Percentiles rank a stretch among this genome's conserved stretches.
phyloP scores from a whole-genome alignment of 805 yeast genomes.

The Teunomyces panamensis region DNA sequence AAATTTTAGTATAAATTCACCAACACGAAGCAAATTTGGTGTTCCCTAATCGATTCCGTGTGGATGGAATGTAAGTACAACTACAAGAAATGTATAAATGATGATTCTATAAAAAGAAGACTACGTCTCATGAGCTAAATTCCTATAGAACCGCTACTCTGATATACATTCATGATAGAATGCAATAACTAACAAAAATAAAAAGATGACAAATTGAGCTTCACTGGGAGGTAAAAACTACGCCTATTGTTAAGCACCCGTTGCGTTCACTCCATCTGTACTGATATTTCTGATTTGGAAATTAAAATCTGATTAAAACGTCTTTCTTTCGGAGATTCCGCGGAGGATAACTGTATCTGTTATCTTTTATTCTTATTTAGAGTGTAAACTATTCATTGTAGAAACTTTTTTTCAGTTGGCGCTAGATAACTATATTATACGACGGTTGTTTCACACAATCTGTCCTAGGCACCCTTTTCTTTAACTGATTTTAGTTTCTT shows the following conservation, averaged over 20 bases:
- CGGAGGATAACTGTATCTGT: not conserved
- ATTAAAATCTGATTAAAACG: not conserved
- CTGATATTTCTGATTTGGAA: too few species aligned
- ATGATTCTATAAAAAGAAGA: constrained; percentile 14
- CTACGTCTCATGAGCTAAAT: constrained; percentile 8
- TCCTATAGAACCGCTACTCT: constrained; percentile 21
- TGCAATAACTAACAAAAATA: not conserved
- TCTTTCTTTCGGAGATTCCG: not conserved
- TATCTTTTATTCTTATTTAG: too few species aligned
- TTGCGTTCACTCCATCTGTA: too few species aligned
- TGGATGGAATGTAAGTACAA: not conserved
- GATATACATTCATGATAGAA: constrained; percentile 4
- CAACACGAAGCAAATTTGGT: not conserved
- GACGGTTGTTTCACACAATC: not conserved
- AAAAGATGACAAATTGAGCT: too few species aligned
- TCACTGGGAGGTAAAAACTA: too few species aligned
- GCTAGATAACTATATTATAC: too few species aligned
- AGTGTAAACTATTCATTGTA: too few species aligned
- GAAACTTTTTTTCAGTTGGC: too few species aligned
- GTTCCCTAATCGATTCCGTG: not conserved
- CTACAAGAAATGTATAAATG: constrained; percentile 5
- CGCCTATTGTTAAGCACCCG: too few species aligned
- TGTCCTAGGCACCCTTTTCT: not conserved
- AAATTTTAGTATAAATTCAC: not conserved
- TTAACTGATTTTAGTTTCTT: not conserved